Evolutionary conservation across 2,329 filamentous ascomycete species (phyloP).

Genomic region (Colletotrichum melonis): DNA sequence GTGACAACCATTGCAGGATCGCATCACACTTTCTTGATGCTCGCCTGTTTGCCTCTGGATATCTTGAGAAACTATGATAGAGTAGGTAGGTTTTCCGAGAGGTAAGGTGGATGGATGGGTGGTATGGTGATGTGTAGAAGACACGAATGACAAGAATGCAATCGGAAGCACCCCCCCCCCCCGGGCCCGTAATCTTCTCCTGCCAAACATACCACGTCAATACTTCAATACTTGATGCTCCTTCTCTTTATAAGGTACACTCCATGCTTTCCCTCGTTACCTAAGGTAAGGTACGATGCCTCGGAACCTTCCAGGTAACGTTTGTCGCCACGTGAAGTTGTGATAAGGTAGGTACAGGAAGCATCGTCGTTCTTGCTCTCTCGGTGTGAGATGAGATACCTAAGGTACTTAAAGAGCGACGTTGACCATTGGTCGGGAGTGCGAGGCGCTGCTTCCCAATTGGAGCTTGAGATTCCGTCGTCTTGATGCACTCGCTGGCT

Average conservation of each 20-base stretch:
- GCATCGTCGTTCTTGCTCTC: background rate
- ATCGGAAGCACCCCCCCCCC: background rate
- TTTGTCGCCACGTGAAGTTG: slow-evolving; percentile 10
- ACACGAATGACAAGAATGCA: background rate
- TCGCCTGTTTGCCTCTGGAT: background rate
- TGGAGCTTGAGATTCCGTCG: background rate
- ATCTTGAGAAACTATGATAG: background rate
- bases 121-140: background rate
- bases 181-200: background rate
- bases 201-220: too few species aligned
- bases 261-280: background rate
- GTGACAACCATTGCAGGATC: background rate
- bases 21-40: background rate
- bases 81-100: background rate
- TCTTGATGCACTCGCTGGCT: background rate
- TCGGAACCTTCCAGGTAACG: too few species aligned
- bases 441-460: background rate
- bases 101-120: too few species aligned
- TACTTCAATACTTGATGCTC: too few species aligned
- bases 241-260: background rate
- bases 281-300: too few species aligned
- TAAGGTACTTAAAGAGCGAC: background rate
- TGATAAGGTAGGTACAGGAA: background rate
- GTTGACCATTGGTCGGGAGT: background rate
- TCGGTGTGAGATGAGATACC: background rate